Conservation (phyloP, 805 yeast species). For the Suhomyces tanzawaensis region DNA sequence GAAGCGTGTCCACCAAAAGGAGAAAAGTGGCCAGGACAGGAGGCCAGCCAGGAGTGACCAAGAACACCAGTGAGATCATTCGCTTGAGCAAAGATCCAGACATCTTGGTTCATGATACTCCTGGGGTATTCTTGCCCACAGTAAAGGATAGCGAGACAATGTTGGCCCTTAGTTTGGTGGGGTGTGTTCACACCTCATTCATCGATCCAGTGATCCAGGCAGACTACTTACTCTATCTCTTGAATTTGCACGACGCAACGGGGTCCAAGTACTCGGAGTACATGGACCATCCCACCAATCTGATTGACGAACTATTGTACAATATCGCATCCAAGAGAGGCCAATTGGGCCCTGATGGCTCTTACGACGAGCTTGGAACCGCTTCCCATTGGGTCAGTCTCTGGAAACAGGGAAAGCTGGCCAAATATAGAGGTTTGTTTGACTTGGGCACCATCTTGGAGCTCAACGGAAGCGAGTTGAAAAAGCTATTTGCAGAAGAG, state of each 20-base stretch:
- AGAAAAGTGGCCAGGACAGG: constrained; percentile 81
- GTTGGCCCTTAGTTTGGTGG: constrained; percentile 70
- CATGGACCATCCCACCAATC: constrained; percentile 66
- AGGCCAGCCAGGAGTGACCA: constrained; percentile 86
- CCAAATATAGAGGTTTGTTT: constrained; percentile 31
- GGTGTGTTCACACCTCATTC: constrained; percentile 66
- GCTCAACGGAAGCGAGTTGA: constrained; percentile 23
- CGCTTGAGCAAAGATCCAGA: constrained; percentile 59
- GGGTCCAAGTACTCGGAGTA: constrained; percentile 47
- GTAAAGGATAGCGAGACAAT: constrained; percentile 64
- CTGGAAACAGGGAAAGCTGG: constrained; percentile 56
- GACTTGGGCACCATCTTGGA: constrained; percentile 35
- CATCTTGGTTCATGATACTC: constrained; percentile 79
- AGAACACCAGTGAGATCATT: constrained; percentile 73
- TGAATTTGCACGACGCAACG: constrained; percentile 60
- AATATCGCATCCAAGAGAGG: constrained; percentile 44
- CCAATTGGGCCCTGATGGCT: constrained; percentile 30
- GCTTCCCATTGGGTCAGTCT: constrained; percentile 63
- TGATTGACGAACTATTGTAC: constrained; percentile 54
- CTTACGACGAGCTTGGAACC: constrained; percentile 54
- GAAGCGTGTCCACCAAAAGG: constrained; percentile 32
- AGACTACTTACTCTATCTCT: constrained; percentile 72
- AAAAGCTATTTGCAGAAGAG: constrained; percentile 26
- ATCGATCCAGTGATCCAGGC: constrained; percentile 85
- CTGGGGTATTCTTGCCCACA: constrained; percentile 86